Base-by-base conservation (phyloP, 73 alveolate genomes). In the Paramecium octaurelia region DNA sequence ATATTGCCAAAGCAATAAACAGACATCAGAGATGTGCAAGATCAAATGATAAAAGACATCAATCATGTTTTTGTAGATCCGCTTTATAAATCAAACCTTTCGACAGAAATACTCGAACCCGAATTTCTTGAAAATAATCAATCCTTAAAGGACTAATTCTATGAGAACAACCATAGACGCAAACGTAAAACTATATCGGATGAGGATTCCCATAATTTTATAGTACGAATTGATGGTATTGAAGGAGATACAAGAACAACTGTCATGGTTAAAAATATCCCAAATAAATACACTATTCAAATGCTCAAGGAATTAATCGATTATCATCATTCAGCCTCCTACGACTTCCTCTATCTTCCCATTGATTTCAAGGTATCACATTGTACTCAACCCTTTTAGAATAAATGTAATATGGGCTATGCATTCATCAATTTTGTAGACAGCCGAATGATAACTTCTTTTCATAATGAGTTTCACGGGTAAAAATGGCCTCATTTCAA, bases 191-290 rank as follows among this genome's bases (percentile, higher is more conserved):
- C 91, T 0, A 80, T 80, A 18, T 42, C 91, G 27, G 91, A 80
- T 43, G 91, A 80, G 29, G 91, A 80, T 80, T 80, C 91, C 43
- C 91, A 80, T 46, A 23, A 31, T 46, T 80, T 44, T 80, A 24
- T 44, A 11, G 75, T 80, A 18, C 48, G 57, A 46, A 31, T 80
- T 31, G 91, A 80, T 60, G 29, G 84, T 43, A 64, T 84, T n/a
- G 73, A 80, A 68, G 35, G 85, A 20, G 96, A 92, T 88, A 90
- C 96, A 31, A 92, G 99, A 44, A 98, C 99, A 36, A 97, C 99
- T 3, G 96, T 98, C 60, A 98, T 98, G 99, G 96, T 98, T 59
- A 98, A 98, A 86, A 98, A 98, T 93, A 95, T 98, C 58, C 99
- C 99, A 1, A 98, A 98, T 93, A 97, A 98, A 86, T 98, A 97